Evolutionary conservation across 176 grass and related monocot genomes (phyloP), one percentile per base, ranked within the genome.

Genomic region (Tillandsia fasciculata): DNA sequence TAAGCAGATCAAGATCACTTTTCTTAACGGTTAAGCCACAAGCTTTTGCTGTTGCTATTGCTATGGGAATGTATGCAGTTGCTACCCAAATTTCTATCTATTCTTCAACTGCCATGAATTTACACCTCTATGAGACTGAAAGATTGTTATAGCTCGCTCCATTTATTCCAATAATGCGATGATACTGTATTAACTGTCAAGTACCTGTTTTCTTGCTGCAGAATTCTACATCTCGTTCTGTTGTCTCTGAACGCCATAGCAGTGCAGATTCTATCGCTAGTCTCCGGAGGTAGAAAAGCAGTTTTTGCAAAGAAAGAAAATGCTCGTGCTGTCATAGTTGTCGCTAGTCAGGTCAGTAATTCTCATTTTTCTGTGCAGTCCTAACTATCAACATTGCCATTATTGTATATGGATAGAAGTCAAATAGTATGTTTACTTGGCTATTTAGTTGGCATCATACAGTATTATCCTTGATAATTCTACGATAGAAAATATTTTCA

Each of bases 1-100:
- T 97, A 73, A 97, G 93, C 80, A 92, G 74, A 87, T 96, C 89
- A 68, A 92, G 93, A 87, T 85, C 86, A 6, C 64, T 96, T 68
- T 87, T 97, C 48, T 80, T 97, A 74, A 83, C 81, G 61, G 74
- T 92, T 65, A 74, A 85, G 74, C 64, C 82, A 65, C 76, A 89
- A 85, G 76, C 84, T 78, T 85, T 97, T 74, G 79, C 79, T 63
- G 64, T 72, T 67, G 82, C 82, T 52, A 29, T 92, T 66, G 22
- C 63, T 76, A 73, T 90, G 79, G 93, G 89, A 89, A 70, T 83
- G 89, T 97, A 97, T 10, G 84, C 26, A 53, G 80, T 73, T 81
- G 57, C 68, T 54, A 66, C 49, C 51, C 67, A n/a, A 78, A 15
- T 70, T 17, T 78, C 54, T 61, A 10, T 15, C 64, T 61, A 14